phyloP scores from a whole-genome alignment of 495 filamentous ascomycete genomes.

The Sordaria brevicollis region DNA sequence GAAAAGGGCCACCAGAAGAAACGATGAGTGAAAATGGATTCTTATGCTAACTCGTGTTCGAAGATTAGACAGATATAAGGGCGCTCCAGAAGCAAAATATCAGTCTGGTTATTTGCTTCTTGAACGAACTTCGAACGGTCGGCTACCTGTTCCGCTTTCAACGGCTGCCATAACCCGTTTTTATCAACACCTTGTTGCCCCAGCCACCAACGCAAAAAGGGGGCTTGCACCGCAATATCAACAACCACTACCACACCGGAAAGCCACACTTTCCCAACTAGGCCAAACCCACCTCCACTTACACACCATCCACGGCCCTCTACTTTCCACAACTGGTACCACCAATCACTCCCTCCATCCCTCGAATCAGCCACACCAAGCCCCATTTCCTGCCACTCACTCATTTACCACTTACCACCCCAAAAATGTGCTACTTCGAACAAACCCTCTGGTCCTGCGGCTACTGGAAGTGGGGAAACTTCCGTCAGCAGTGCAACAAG shows the following conservation, averaged over 20 bases:
- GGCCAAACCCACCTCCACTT: background rate
- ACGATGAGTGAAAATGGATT: background rate
- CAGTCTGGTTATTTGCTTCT: background rate
- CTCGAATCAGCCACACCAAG: background rate
- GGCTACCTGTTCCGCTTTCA: background rate
- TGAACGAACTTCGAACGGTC: background rate
- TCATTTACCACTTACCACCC: background rate
- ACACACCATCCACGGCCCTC: background rate
- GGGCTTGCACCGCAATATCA: background rate
- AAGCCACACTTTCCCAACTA: background rate
- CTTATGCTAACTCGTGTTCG: background rate
- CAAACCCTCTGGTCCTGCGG: constrained; percentile 58
- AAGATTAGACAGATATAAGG: background rate
- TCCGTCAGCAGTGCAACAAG: constrained; percentile 87
- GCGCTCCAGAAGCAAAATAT: background rate
- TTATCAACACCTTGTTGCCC: background rate
- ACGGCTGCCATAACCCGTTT: background rate
- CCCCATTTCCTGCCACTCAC: background rate
- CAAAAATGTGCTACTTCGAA: constrained; percentile 56
- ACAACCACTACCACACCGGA: background rate
- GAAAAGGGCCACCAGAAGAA: background rate
- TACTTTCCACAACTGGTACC: background rate
- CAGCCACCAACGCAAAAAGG: background rate
- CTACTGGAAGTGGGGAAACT: constrained; percentile 94
- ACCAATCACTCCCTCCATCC: background rate